These are phyloP conservation scores for Excoecaria agallocha DNA, from an alignment of 345 rosid species.

Conservation along the genomic window DNA sequence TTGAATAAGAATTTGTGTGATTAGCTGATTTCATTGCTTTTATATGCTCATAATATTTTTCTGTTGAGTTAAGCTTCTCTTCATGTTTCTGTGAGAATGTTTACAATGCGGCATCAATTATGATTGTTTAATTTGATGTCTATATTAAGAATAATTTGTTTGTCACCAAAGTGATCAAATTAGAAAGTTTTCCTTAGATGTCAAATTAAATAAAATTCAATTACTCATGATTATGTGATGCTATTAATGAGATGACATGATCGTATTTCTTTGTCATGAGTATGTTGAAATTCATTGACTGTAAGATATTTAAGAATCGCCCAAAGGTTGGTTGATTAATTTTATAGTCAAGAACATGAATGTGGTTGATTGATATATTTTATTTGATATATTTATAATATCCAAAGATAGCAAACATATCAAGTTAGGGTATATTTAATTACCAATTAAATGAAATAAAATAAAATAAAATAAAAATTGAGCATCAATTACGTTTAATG, in stretches of 20 bases:
- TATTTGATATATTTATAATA: not conserved
- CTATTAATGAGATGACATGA: not conserved
- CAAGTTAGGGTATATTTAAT: not conserved
- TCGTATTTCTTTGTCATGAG: not conserved
- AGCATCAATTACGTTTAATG: too few species aligned
- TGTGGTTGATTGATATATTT: not conserved
- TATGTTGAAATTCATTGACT: not conserved
- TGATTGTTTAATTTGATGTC: too few species aligned
- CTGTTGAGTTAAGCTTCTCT: too few species aligned
- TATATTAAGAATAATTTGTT: too few species aligned
- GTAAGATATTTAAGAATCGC: not conserved
- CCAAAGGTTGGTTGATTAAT: not conserved
- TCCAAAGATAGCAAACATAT: not conserved
- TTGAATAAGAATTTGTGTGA: too few species aligned
- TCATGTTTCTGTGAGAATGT: too few species aligned
- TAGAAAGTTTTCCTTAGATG: not conserved
- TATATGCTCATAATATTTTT: too few species aligned
- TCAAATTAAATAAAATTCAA: not conserved
- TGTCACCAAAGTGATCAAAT: too few species aligned
- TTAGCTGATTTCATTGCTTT: too few species aligned
- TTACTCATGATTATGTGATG: not conserved
- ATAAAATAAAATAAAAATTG: too few species aligned
- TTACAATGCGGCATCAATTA: too few species aligned
- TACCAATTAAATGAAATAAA: too few species aligned
- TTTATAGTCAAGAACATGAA: not conserved